phyloP scores from a whole-genome alignment of 345 rosid species.

The Diplotaxis tenuifolia region DNA sequence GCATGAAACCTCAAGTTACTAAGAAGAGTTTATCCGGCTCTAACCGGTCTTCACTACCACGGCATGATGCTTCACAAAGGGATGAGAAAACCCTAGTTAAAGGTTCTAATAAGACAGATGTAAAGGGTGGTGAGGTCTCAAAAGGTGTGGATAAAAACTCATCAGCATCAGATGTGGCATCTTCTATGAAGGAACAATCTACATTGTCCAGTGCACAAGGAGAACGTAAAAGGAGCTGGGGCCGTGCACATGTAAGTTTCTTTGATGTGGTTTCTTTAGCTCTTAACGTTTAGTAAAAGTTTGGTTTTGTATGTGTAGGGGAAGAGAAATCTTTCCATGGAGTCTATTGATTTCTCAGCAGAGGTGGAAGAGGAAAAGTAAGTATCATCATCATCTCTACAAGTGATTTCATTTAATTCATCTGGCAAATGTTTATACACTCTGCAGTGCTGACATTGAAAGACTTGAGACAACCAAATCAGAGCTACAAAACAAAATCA shows the following conservation, averaged over 20 bases:
- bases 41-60: constrained; percentile 33
- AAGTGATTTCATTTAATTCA: constrained; percentile 18
- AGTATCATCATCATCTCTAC: constrained; percentile 41
- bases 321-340: constrained; percentile 77
- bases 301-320: constrained; percentile 46
- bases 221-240: constrained; percentile 47
- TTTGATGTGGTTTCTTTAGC: constrained; percentile 1
- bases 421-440: constrained; percentile 4
- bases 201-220: constrained; percentile 43
- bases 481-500: constrained; percentile 60
- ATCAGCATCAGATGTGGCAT: neutral
- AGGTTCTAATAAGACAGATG: constrained; percentile 9
- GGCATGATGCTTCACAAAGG: constrained; percentile 27
- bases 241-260: constrained; percentile 73
- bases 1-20: constrained; percentile 31
- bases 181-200: neutral
- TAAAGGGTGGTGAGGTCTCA: constrained; percentile 38
- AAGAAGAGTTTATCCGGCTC: constrained; percentile 42
- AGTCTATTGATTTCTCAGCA: constrained; percentile 53
- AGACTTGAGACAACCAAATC: constrained; percentile 63
- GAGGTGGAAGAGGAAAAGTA: constrained; percentile 64
- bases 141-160: constrained; percentile 29
- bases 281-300: neutral
- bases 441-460: constrained; percentile 58
- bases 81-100: constrained; percentile 29